Percentiles rank a stretch among this genome's conserved stretches.
phyloP scores from a whole-genome alignment of 2,329 filamentous ascomycete species.

The Rosellinia necatrix region DNA sequence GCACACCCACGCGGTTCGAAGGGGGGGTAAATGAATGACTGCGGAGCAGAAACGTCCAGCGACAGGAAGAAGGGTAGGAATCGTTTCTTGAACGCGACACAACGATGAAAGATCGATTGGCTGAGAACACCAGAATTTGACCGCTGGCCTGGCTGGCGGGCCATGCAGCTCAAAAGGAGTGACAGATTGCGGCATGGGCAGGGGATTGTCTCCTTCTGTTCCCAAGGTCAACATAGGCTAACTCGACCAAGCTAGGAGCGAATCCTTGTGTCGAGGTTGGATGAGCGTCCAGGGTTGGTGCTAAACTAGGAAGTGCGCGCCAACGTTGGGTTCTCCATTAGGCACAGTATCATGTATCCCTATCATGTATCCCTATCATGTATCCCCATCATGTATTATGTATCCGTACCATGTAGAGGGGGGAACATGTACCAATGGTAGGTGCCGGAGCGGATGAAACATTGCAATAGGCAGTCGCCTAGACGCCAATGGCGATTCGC shows the following conservation, averaged over 20 bases:
- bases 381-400: neutral
- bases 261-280: conserved; percentile 28
- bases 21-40: conserved; percentile 35
- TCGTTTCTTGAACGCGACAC: conserved; percentile 37
- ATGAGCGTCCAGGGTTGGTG: conserved; percentile 26
- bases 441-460: conserved; percentile 7
- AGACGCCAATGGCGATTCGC: conserved; percentile 24
- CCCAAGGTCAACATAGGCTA: conserved; percentile 16
- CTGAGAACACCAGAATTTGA: conserved; percentile 31
- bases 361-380: conserved; percentile 8
- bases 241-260: conserved; percentile 24
- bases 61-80: conserved; percentile 34
- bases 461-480: conserved; percentile 4
- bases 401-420: conserved; percentile 5
- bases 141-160: conserved; percentile 36
- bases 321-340: neutral
- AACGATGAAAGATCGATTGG: conserved; percentile 40
- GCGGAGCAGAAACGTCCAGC: conserved; percentile 27
- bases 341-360: conserved; percentile 14
- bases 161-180: conserved; percentile 41
- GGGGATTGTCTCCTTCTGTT: conserved; percentile 10
- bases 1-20: conserved; percentile 31
- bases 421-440: conserved; percentile 1
- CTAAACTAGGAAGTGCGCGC: conserved; percentile 18
- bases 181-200: conserved; percentile 8